These are phyloP conservation scores for Pseudogymnoascus sp. DNA, from an alignment of 2,329 filamentous ascomycete genomes.

Conservation along the genomic window DNA sequence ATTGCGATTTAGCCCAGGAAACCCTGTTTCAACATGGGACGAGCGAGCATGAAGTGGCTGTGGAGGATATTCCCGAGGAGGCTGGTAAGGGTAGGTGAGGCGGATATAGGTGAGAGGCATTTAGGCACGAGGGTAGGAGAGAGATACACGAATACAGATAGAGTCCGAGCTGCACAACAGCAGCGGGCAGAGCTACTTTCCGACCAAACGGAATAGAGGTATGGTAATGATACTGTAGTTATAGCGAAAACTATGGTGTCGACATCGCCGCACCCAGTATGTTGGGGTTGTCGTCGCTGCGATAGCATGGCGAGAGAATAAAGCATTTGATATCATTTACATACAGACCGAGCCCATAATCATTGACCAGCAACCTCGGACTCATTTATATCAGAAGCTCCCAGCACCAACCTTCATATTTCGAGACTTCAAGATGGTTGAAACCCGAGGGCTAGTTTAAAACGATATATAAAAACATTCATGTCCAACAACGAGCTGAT, in stretches of 20 bases:
- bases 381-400: too few species aligned
- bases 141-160: background rate
- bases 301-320: background rate
- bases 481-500: too few species aligned
- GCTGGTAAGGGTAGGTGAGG: background rate
- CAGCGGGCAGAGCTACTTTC: background rate
- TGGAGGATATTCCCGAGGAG: background rate
- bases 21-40: conserved; percentile 46
- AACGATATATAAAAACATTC: too few species aligned
- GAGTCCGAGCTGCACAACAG: background rate
- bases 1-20: conserved; percentile 49
- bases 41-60: conserved; percentile 29
- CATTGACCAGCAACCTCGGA: too few species aligned
- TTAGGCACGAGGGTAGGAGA: background rate
- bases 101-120: background rate
- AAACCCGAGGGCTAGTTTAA: too few species aligned
- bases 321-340: background rate
- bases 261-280: background rate
- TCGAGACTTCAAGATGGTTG: too few species aligned
- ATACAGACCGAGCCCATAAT: background rate
- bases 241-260: background rate
- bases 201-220: background rate
- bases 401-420: too few species aligned
- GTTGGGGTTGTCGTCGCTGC: background rate
- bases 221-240: background rate